A percentile compares a stretch with the other conserved stretches of the same genome.
Conservation (phyloP, 1,284 basidiomycete species). For the Acaromyces ingoldii region DNA sequence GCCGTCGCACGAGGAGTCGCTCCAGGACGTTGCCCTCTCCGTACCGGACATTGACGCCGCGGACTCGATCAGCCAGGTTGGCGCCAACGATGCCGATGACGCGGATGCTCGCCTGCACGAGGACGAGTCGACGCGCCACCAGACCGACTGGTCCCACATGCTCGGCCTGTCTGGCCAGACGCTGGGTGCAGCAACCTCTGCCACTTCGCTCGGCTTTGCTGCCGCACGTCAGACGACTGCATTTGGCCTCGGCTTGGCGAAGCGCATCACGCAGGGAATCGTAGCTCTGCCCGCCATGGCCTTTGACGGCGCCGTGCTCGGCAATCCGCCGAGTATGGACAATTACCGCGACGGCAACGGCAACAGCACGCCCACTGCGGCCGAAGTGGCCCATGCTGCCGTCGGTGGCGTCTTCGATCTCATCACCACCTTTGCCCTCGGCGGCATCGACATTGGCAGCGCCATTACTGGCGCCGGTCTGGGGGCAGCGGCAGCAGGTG, state of each 20-base stretch:
- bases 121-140: conserved; percentile 1
- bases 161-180: conserved; percentile 25
- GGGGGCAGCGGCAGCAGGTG: conserved; percentile 30
- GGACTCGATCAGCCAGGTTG: background rate
- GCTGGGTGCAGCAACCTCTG: conserved; percentile 29
- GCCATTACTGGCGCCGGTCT: conserved; percentile 35
- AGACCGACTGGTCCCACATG: conserved; percentile 21
- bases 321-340: conserved; percentile 16
- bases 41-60: conserved; percentile 30
- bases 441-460: conserved; percentile 38
- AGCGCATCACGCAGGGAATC: conserved; percentile 34
- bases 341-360: conserved; percentile 2
- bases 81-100: background rate
- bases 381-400: conserved; percentile 23
- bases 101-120: conserved; percentile 7
- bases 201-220: conserved; percentile 33
- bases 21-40: conserved; percentile 30
- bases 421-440: conserved; percentile 32
- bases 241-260: conserved; percentile 33
- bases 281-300: conserved; percentile 31
- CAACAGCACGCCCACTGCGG: conserved; percentile 15
- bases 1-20: background rate
- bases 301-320: conserved; percentile 28
- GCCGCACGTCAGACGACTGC: conserved; percentile 30
- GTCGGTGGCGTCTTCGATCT: conserved; percentile 39